These are phyloP conservation scores for Cystobasidiaceae sp. DNA, from an alignment of 1,284 basidiomycete species.

Conservation along the genomic window DNA sequence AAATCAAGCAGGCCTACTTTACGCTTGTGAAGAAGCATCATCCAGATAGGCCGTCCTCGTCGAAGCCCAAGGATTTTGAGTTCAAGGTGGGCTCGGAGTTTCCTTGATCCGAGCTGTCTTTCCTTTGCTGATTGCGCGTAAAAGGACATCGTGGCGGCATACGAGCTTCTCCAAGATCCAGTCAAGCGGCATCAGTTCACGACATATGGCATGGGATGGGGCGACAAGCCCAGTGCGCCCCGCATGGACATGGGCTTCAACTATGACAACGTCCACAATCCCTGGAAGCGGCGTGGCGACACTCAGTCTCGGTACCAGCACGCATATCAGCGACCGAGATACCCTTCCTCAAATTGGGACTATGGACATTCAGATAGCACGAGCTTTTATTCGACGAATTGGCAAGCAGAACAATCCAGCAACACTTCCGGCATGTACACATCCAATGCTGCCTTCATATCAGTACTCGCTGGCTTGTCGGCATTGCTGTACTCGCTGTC, in stretches of 20 bases:
- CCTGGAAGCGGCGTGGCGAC: conserved; percentile 15
- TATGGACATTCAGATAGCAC: conserved; percentile 28
- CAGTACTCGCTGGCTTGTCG: conserved; percentile 20
- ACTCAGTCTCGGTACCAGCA: conserved; percentile 2
- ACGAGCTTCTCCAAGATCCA: conserved; percentile 38
- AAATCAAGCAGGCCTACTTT: conserved; percentile 24
- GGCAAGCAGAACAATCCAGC: background rate
- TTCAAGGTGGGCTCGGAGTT: background rate
- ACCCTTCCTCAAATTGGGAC: conserved; percentile 26
- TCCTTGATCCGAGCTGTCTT: background rate
- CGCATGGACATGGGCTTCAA: conserved; percentile 24
- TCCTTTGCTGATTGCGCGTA: background rate
- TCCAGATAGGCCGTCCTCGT: conserved; percentile 11
- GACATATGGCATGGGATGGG: conserved; percentile 36
- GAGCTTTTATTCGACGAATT: conserved; percentile 22
- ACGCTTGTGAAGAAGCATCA: conserved; percentile 26
- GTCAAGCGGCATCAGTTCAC: conserved; percentile 33
- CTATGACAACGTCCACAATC: conserved; percentile 27
- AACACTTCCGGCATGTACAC: conserved; percentile 19
- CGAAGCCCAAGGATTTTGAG: conserved; percentile 3
- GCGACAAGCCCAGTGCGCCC: background rate
- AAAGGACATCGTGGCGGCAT: conserved; percentile 38
- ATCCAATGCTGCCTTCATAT: conserved; percentile 19
- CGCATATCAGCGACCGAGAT: conserved; percentile 12
- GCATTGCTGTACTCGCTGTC: conserved; percentile 19